These are phyloP conservation scores for Zasmidium citrigriseum DNA, from an alignment of 2,329 filamentous ascomycete species.

Conservation along the genomic window DNA sequence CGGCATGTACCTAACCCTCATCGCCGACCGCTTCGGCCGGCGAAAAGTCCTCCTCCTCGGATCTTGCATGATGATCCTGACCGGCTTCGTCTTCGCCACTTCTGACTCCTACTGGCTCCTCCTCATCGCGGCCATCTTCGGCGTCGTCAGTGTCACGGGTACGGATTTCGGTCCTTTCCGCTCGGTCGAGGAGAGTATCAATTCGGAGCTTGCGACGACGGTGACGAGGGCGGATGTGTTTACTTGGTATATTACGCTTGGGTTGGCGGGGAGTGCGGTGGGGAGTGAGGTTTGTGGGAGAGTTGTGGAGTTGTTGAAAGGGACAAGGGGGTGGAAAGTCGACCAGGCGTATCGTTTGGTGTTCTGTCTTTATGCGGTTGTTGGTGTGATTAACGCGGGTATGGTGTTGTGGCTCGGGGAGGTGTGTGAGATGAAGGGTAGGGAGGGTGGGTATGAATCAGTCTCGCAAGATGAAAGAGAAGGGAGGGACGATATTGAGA, in stretches of 20 bases:
- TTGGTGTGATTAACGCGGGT: constrained; percentile 52
- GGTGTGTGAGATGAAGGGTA: neutral
- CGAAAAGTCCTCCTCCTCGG: constrained; percentile 17
- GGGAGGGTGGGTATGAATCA: neutral
- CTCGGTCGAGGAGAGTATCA: constrained; percentile 63
- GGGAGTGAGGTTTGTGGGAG: constrained; percentile 55
- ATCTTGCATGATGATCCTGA: constrained; percentile 18
- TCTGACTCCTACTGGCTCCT: constrained; percentile 19
- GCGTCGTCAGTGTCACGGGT: constrained; percentile 38
- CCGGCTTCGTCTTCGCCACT: constrained; percentile 15
- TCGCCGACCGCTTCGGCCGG: constrained; percentile 21
- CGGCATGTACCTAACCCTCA: constrained; percentile 18
- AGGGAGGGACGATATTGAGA: neutral
- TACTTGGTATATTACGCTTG: constrained; percentile 61
- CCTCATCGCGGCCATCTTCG: constrained; percentile 18
- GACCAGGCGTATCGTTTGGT: constrained; percentile 56
- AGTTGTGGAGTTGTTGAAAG: constrained; percentile 50
- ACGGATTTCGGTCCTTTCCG: constrained; percentile 68
- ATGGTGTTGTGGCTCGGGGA: neutral
- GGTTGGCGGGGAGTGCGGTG: constrained; percentile 53
- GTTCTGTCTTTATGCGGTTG: constrained; percentile 57
- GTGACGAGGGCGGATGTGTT: constrained; percentile 59
- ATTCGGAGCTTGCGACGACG: constrained; percentile 59
- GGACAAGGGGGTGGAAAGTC: constrained; percentile 48
- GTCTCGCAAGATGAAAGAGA: neutral